phyloP scores from a whole-genome alignment of 139 green algal species.

The Picochlorum sp. region DNA sequence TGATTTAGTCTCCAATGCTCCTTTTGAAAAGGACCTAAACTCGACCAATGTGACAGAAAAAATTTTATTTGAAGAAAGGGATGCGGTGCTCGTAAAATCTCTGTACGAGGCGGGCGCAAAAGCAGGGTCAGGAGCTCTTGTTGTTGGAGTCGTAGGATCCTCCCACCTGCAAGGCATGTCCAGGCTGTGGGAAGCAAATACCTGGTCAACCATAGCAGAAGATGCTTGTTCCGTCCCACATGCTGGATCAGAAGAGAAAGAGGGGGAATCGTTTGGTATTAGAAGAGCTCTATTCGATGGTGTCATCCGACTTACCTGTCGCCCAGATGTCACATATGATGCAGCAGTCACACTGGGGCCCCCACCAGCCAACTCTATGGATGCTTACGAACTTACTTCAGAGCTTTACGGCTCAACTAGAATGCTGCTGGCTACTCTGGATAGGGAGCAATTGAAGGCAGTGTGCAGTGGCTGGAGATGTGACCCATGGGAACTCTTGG shows the following conservation, averaged over 20 bases:
- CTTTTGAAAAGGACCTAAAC: slow-evolving; percentile 1
- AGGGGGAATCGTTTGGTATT: slow-evolving; percentile 13
- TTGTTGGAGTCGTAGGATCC: slow-evolving; percentile 31
- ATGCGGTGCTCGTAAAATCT: slow-evolving; percentile 19
- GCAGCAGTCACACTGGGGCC: slow-evolving; percentile 19
- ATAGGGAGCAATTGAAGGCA: slow-evolving; percentile 20
- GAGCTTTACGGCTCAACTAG: slow-evolving; percentile 33
- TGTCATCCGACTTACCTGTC: slow-evolving; percentile 29
- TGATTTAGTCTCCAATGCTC: slow-evolving; percentile 17
- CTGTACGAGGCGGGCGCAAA: slow-evolving; percentile 13
- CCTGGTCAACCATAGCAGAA: slow-evolving; percentile 3
- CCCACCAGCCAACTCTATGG: neutral
- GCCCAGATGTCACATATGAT: slow-evolving; percentile 27
- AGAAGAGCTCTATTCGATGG: slow-evolving; percentile 28
- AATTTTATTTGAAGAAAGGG: slow-evolving; percentile 28
- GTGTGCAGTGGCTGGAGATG: slow-evolving; percentile 34
- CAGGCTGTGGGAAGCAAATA: slow-evolving; percentile 14
- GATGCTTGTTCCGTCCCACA: neutral
- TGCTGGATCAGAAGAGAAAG: neutral
- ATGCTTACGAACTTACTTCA: slow-evolving; percentile 16
- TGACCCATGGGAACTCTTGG: slow-evolving; percentile 32
- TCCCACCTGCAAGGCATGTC: slow-evolving; percentile 27
- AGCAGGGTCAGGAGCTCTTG: neutral
- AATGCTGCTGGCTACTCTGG: slow-evolving; percentile 38
- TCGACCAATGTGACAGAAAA: slow-evolving; percentile 8